These are phyloP conservation scores for Forsythia viridissima DNA, from an alignment of 257 asterid species.

Conservation along the genomic window DNA sequence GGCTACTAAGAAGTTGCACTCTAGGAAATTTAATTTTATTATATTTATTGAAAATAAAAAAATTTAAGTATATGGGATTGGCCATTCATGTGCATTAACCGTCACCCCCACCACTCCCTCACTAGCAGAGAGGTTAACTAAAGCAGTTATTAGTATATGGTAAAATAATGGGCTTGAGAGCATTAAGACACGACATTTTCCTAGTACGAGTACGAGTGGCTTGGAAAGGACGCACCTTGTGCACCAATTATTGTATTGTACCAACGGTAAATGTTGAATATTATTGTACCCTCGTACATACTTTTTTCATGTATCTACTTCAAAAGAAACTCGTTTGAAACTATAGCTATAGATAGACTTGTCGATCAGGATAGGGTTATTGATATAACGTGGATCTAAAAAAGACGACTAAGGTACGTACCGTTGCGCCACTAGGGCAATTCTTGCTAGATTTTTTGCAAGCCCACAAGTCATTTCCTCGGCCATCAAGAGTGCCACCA, in stretches of 20 bases:
- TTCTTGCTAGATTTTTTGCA: conserved; percentile 47
- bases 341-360: background rate
- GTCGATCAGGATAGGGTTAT: background rate
- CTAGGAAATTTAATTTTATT: background rate
- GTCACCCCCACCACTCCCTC: background rate
- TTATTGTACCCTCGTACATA: too few relatives aligned
- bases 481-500: conserved; percentile 66
- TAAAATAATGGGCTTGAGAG: background rate
- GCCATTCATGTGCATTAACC: background rate
- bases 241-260: background rate
- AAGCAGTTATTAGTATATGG: background rate
- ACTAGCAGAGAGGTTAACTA: background rate
- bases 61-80: background rate
- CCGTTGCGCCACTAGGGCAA: conserved; percentile 65
- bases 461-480: conserved; percentile 57
- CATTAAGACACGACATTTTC: background rate
- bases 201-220: background rate
- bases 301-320: background rate
- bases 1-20: background rate
- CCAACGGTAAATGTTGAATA: background rate
- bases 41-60: background rate
- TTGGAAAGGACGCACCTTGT: background rate
- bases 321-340: background rate
- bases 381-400: background rate
- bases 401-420: conserved; percentile 21